Conservation (phyloP, 1,139 yeast genomes). For the Pichia sp. region DNA sequence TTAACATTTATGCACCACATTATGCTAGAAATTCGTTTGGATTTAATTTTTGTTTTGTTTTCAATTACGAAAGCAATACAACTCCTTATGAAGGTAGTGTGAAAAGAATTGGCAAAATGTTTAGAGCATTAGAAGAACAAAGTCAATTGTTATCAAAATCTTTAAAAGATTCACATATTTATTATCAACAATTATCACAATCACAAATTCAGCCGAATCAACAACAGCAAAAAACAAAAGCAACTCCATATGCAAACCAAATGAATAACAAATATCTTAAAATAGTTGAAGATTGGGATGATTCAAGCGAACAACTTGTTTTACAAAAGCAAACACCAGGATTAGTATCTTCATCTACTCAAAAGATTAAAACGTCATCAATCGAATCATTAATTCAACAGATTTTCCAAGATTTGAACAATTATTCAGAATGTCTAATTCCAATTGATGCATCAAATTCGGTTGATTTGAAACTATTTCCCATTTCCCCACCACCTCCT, state of each 20-base stretch:
- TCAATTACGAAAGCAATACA: conserved; percentile 74
- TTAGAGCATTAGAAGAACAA: conserved; percentile 86
- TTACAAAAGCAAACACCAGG: conserved; percentile 23
- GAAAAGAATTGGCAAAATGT: conserved; percentile 79
- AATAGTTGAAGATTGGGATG: conserved; percentile 26
- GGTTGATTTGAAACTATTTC: conserved; percentile 86
- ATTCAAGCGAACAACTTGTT: conserved; percentile 21
- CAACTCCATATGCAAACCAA: conserved; percentile 11
- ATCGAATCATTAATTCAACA: conserved; percentile 81
- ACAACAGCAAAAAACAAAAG: background rate
- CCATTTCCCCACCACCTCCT: conserved; percentile 80
- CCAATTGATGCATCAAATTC: conserved; percentile 88
- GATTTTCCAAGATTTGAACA: conserved; percentile 85
- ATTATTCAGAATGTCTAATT: conserved; percentile 90
- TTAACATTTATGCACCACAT: conserved; percentile 62
- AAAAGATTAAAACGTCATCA: conserved; percentile 44
- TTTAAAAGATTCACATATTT: conserved; percentile 25
- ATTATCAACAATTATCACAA: conserved; percentile 28
- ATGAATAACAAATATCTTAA: conserved; percentile 25
- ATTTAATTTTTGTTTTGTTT: conserved; percentile 89
- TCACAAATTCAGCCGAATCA: background rate
- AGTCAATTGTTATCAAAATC: conserved; percentile 61
- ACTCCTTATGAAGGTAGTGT: conserved; percentile 84
- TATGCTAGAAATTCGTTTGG: conserved; percentile 89
- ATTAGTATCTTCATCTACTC: conserved; percentile 20